Percentiles rank a stretch among this genome's conserved stretches.
These are phyloP conservation scores for Alternaria viburni DNA, from an alignment of 2,329 filamentous ascomycete species.

Conservation along the genomic window DNA sequence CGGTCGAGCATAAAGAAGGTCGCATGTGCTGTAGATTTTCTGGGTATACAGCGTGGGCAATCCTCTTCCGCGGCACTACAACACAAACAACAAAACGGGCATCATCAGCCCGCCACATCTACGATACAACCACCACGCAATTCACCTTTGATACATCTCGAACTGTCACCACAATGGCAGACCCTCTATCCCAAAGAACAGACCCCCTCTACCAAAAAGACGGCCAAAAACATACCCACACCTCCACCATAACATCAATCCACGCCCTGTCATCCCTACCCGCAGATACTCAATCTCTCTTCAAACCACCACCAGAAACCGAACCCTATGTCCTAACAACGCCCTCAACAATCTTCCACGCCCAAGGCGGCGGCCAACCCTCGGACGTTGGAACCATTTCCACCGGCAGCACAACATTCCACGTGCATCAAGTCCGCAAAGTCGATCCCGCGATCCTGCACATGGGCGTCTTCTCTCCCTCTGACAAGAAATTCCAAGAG, in stretches of 20 bases:
- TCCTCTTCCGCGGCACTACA: background rate
- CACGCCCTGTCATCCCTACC: slow-evolving; percentile 59
- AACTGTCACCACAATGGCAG: background rate
- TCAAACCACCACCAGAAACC: slow-evolving; percentile 60
- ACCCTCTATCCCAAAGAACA: slow-evolving; percentile 17
- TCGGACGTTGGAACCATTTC: slow-evolving; percentile 68
- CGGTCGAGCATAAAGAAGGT: background rate
- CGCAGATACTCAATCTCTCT: slow-evolving; percentile 60
- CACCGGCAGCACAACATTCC: slow-evolving; percentile 49
- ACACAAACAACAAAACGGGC: background rate
- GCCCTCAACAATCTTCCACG: slow-evolving; percentile 73
- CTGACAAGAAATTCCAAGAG: background rate
- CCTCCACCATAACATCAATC: slow-evolving; percentile 56
- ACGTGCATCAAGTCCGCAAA: slow-evolving; percentile 64
- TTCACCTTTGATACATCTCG: background rate
- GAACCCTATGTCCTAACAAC: slow-evolving; percentile 66
- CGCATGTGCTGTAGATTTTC: background rate
- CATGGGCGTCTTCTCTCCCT: slow-evolving; percentile 62
- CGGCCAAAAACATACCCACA: slow-evolving; percentile 51
- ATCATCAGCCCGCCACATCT: background rate
- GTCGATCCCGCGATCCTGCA: slow-evolving; percentile 66
- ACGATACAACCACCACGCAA: background rate
- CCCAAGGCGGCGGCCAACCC: slow-evolving; percentile 77
- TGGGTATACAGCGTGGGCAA: background rate
- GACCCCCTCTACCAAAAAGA: slow-evolving; percentile 50